Base-by-base conservation (phyloP, 2,329 filamentous ascomycete genomes). In the Huntiella decipiens region DNA sequence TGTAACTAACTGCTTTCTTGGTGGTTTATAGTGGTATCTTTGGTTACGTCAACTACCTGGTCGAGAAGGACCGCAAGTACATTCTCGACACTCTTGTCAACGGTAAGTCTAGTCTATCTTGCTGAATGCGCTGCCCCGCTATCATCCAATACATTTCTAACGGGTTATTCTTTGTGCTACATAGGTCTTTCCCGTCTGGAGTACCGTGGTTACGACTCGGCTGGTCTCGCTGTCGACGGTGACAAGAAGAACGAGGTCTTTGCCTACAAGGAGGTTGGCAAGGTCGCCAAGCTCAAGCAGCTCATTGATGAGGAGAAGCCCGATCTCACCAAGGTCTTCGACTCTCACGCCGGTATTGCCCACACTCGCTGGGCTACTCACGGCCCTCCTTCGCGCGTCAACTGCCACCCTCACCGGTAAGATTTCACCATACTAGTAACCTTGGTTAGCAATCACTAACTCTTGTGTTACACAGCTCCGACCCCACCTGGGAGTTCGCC, bases 361-460 rank as follows among this genome's bases (percentile, higher is more conserved):
- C 91, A 98, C 79, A 98, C 91, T 53, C 79, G 91, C 64, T 98
- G 91, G 91, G 91, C 91, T 56, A 98, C 91, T 56, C 91, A 98
- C 71, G 91, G 91, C 48, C 79, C 84, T 51, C 91, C 91, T 46
- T 95, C 87, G 54, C 82, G 86, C 58, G 60, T 81, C 62, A 98
- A 98, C 75, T 98, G 91, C 79, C 91, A 98, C 66, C 91, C 91
- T 57, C 88, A 96, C 74, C 79, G 86, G 85, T 93, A 77, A 63
- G 74, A 61, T 45, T 28, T 7, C 10, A 28, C 6, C 2, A 28
- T 28, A 8, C 22, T 49, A 31, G 28, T 17, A 35, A 33, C 4
- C 34, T 4, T n/a, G 4, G 19, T 3, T 10, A 2, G 39, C 16
- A 37, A 34, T n/a, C 40, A 32, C 36, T 34, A 48, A 38, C 28